phyloP scores from a whole-genome alignment of 2,329 filamentous ascomycete species.

The Fusarium austroafricanum region DNA sequence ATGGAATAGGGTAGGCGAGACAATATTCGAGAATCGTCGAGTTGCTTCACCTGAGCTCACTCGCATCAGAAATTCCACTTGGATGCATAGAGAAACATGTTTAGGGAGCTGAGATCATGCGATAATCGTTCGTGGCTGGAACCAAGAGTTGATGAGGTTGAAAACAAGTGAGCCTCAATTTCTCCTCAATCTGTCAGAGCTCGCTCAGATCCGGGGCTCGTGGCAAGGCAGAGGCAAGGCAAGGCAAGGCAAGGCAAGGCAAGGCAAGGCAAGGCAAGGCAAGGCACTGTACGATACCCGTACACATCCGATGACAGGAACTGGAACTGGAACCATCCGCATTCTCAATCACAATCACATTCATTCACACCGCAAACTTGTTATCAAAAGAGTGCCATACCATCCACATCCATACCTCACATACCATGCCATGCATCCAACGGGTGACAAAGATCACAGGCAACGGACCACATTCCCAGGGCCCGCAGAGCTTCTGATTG shows the following conservation, averaged over 20 bases:
- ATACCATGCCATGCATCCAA: slow-evolving; percentile 28
- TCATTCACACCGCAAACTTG: slow-evolving; percentile 23
- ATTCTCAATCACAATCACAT: slow-evolving; percentile 6
- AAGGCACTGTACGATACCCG: slow-evolving; percentile 26
- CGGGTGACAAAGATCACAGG: slow-evolving; percentile 39
- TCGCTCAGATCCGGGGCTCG: slow-evolving; percentile 9
- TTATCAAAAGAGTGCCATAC: slow-evolving; percentile 21
- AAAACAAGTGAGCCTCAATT: slow-evolving; percentile 15
- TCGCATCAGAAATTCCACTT: slow-evolving; percentile 6
- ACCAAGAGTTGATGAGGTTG: neutral
- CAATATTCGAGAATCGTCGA: neutral
- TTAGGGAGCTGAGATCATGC: slow-evolving; percentile 14
- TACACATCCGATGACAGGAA: slow-evolving; percentile 18
- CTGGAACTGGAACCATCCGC: slow-evolving; percentile 14
- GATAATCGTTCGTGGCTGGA: slow-evolving; percentile 18
- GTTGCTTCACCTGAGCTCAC: slow-evolving; percentile 12
- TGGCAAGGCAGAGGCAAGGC: slow-evolving; percentile 1
- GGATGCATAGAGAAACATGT: slow-evolving; percentile 8
- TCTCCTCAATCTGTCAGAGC: slow-evolving; percentile 2
- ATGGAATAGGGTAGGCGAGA: slow-evolving; percentile 36
- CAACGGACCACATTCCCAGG: slow-evolving; percentile 37
- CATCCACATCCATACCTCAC: no score
- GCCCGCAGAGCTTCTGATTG: slow-evolving; percentile 32
- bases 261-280: no score
- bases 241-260: no score